These are phyloP conservation scores for Penstemon barbatus DNA, from an alignment of 257 asterid species.

Conservation along the genomic window DNA sequence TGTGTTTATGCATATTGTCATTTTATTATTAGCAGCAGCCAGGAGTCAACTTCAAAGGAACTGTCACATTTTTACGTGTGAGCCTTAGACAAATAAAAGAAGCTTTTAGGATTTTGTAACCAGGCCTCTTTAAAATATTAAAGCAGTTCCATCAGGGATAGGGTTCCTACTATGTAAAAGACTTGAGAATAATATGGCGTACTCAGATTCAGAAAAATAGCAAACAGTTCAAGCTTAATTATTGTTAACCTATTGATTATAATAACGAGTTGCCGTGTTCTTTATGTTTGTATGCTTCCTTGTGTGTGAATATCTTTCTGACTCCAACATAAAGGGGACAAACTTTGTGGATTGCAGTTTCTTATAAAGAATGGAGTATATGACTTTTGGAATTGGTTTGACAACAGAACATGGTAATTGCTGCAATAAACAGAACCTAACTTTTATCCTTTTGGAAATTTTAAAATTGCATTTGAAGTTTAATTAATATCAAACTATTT, in stretches of 20 bases:
- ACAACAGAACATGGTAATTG: slow-evolving; percentile 95
- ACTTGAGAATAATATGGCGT: neutral
- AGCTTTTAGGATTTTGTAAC: neutral
- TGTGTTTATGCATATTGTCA: neutral
- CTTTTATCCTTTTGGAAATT: neutral
- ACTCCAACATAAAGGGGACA: slow-evolving; percentile 34
- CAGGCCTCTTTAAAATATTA: slow-evolving; percentile 1
- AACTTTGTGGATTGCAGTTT: slow-evolving; percentile 63
- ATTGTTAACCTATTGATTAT: slow-evolving; percentile 6
- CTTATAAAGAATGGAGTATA: slow-evolving; percentile 88
- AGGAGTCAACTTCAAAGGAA: neutral
- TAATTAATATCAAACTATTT: neutral
- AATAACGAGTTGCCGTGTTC: neutral
- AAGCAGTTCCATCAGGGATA: neutral
- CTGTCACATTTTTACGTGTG: neutral
- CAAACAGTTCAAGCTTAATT: slow-evolving; percentile 1
- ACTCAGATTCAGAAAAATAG: neutral
- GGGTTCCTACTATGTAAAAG: neutral
- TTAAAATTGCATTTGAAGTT: neutral
- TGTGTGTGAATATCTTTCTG: neutral
- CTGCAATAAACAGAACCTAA: slow-evolving; percentile 24
- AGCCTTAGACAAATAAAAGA: neutral
- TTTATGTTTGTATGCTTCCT: slow-evolving; percentile 10
- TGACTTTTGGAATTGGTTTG: slow-evolving; percentile 99
- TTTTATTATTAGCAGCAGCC: neutral